Percentiles rank a stretch among this genome's conserved stretches.
These are phyloP conservation scores for Neurospora cerealis DNA, from an alignment of 495 filamentous ascomycete species.

Conservation along the genomic window DNA sequence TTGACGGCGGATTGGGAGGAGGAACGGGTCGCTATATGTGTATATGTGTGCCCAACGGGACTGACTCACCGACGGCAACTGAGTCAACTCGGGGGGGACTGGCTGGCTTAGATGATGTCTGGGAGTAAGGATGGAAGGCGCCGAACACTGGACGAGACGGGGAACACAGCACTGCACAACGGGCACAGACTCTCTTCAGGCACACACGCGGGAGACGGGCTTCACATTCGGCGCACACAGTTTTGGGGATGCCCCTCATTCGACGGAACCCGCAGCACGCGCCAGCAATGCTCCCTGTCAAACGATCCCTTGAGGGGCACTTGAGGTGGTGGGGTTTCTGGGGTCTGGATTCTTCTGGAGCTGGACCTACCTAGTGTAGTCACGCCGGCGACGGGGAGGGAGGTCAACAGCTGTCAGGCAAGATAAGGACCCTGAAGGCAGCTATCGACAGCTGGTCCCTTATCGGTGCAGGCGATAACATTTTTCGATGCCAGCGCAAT, in stretches of 20 bases:
- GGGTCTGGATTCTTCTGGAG: not conserved
- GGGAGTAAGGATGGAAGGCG: not conserved
- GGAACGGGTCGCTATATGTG: not conserved
- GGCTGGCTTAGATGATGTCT: not conserved
- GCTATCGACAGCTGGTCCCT: not conserved
- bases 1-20: not conserved
- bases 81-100: not conserved
- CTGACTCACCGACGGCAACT: slow-evolving; percentile 1
- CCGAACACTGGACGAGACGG: not conserved
- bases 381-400: not conserved
- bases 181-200: not conserved
- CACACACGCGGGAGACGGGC: not conserved
- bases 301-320: not conserved
- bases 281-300: not conserved
- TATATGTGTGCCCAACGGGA: not conserved
- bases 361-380: not conserved
- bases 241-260: not conserved
- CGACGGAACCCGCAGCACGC: not conserved
- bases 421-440: not conserved
- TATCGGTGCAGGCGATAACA: not conserved
- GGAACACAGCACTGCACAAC: not conserved
- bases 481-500: not conserved
- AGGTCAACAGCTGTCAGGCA: not conserved
- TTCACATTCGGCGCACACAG: not conserved
- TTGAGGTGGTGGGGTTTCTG: not conserved